Conservation (phyloP, 2,329 filamentous ascomycete species). For the Byssothecium circinans region DNA sequence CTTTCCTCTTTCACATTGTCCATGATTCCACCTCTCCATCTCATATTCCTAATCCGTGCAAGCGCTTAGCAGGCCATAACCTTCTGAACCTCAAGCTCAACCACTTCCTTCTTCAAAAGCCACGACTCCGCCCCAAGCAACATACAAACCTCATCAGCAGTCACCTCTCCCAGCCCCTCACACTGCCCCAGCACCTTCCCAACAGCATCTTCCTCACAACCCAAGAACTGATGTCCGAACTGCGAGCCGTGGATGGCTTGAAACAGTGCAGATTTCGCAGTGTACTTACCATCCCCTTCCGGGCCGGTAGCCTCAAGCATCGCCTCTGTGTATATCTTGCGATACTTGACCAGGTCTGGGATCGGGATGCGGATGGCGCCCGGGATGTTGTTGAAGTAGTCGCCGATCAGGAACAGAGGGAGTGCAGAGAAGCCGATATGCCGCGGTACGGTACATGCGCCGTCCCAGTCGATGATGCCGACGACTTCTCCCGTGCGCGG, state of each 20-base stretch:
- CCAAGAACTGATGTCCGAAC: no score
- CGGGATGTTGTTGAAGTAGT: conserved; percentile 5
- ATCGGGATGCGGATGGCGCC: not conserved
- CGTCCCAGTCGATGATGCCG: conserved; percentile 25
- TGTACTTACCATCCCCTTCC: not conserved
- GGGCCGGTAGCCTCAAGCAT: not conserved
- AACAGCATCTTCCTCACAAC: no score
- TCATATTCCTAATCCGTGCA: no score
- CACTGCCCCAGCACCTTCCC: no score
- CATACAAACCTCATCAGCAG: no score
- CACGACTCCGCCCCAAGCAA: no score
- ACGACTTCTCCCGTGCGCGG: conserved; percentile 7
- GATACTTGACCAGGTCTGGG: not conserved
- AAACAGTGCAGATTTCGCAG: not conserved
- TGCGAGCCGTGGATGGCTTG: not conserved
- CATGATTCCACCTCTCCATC: no score
- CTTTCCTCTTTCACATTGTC: no score
- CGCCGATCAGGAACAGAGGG: conserved; percentile 11
- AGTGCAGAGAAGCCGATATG: conserved; percentile 12
- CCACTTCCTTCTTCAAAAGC: no score
- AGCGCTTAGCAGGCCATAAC: no score
- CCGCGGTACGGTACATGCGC: conserved; percentile 7
- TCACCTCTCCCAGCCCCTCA: no score
- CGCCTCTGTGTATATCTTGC: not conserved
- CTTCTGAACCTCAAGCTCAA: no score